Evolutionary conservation across 208 protist species (phyloP).

Genomic region (Acanthamoeba polyphaga): DNA sequence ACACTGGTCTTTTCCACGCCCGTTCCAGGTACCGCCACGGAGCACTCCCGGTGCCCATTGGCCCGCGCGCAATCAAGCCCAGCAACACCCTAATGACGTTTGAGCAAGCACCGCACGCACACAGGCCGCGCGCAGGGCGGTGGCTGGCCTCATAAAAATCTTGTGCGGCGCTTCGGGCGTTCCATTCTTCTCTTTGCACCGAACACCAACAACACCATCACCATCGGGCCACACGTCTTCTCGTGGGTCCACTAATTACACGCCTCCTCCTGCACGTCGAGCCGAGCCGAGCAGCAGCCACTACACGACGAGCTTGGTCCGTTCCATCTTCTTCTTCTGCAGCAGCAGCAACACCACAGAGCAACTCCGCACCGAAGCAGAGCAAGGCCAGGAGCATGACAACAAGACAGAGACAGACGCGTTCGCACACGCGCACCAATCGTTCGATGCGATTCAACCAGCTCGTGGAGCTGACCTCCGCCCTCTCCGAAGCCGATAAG

Average conservation of each 20-base stretch:
- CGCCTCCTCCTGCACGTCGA: neutral
- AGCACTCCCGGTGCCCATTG: conserved; percentile 6
- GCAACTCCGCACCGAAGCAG: neutral
- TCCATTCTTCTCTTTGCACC: conserved; percentile 2
- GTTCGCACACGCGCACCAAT: conserved; percentile 47
- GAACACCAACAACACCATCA: neutral
- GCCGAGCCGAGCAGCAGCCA: neutral
- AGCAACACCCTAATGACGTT: neutral
- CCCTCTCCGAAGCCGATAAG: conserved; percentile 56
- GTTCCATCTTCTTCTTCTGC: neutral
- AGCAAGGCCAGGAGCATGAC: neutral
- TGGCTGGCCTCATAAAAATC: neutral
- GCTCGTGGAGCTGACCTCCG: conserved; percentile 33
- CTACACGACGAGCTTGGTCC: neutral
- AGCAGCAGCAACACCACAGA: neutral
- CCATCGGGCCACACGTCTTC: no score
- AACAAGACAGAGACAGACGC: neutral
- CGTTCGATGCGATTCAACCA: conserved; percentile 45
- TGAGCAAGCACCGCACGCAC: neutral
- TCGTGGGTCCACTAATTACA: neutral
- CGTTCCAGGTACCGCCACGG: neutral
- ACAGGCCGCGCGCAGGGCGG: no score
- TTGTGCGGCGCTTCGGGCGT: neutral
- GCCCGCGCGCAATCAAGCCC: conserved; percentile 24
- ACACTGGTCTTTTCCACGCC: neutral